These are phyloP conservation scores for Populus hybrid DNA, from an alignment of 441 rosid genomes.

Conservation along the genomic window DNA sequence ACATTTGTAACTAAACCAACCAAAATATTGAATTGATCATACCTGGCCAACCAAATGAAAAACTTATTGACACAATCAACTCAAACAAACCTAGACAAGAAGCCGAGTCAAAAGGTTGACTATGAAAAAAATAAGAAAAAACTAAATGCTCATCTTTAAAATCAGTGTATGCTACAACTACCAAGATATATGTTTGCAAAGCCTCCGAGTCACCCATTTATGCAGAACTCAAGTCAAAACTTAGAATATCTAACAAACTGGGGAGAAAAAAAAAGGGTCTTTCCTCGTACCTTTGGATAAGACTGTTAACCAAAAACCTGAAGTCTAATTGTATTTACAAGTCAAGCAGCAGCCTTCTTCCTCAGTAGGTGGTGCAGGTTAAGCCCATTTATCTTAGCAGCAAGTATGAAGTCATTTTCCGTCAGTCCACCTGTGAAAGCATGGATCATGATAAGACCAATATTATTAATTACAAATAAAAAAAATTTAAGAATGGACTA, in stretches of 20 bases:
- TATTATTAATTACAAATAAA: not conserved
- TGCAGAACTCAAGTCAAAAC: not conserved
- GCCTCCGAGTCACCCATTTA: not conserved
- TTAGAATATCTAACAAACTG: not conserved
- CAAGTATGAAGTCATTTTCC: slow-evolving; percentile 92
- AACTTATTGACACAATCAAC: no score
- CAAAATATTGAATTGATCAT: no score
- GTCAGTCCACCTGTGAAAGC: slow-evolving; percentile 70
- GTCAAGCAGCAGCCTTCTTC: slow-evolving; percentile 34
- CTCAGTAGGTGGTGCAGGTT: slow-evolving; percentile 59
- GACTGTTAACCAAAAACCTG: not conserved
- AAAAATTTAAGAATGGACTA: not conserved
- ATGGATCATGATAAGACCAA: slow-evolving; percentile 1
- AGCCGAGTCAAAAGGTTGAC: no score
- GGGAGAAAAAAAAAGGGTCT: not conserved
- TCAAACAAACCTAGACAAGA: no score
- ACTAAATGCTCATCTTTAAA: not conserved
- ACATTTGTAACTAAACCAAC: no score
- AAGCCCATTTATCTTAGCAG: slow-evolving; percentile 72
- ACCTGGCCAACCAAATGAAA: no score
- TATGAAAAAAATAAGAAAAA: no score
- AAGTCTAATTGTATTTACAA: not conserved
- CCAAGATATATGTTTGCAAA: not conserved
- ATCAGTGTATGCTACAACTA: not conserved
- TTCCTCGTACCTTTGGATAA: no score